Conservation (phyloP, 345 rosid species). For the Brassica carinata region DNA sequence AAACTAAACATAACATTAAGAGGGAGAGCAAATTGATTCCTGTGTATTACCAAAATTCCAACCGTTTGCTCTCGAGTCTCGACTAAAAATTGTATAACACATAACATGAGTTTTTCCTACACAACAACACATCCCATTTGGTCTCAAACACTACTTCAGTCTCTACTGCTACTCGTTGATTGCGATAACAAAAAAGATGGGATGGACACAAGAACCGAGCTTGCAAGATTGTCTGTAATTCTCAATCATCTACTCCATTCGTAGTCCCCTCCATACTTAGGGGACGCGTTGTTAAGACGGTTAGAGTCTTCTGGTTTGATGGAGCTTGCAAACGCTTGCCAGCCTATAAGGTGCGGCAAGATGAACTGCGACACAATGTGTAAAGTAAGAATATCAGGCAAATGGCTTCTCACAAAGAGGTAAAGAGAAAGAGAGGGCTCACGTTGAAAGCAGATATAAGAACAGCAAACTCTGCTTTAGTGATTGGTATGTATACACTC, state of each 20-base stretch:
- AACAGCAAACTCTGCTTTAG: conserved; percentile 78
- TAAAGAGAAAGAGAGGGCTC: conserved; percentile 29
- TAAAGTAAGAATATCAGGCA: neutral
- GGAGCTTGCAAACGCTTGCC: conserved; percentile 72
- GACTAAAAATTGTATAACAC: conserved; percentile 7
- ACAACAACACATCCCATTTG: conserved; percentile 31
- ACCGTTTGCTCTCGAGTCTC: neutral
- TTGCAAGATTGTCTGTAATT: neutral
- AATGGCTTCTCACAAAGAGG: conserved; percentile 1
- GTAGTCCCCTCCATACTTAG: conserved; percentile 73
- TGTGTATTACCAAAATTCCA: conserved; percentile 14
- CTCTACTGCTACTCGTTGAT: conserved; percentile 9
- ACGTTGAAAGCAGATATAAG: conserved; percentile 77
- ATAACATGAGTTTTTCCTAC: conserved; percentile 2
- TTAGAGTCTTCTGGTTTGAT: conserved; percentile 54
- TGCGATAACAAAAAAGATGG: conserved; percentile 10
- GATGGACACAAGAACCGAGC: neutral
- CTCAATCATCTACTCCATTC: conserved; percentile 70
- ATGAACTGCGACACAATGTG: conserved; percentile 55
- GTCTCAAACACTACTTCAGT: conserved; percentile 16
- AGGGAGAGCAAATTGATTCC: conserved; percentile 14
- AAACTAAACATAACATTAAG: too few species aligned
- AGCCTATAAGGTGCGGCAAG: conserved; percentile 80
- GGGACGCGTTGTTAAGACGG: conserved; percentile 48
- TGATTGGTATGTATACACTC: conserved; percentile 77